Base-by-base conservation (phyloP, 2,329 filamentous ascomycete genomes). In the Aspergillus transmontanensis region DNA sequence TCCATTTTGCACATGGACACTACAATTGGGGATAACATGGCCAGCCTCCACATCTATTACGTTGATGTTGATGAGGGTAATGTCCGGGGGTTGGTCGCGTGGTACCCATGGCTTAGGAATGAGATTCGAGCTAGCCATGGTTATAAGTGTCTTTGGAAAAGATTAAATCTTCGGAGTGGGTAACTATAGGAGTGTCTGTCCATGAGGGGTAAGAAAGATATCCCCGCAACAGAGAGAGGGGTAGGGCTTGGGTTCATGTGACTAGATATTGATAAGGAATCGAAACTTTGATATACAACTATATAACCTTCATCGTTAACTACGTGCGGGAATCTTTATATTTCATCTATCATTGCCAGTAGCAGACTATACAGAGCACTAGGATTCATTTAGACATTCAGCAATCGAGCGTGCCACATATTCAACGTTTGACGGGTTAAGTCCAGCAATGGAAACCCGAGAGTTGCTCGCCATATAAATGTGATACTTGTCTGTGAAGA, bases 371-470 rank as follows among this genome's bases (percentile, higher is more conserved):
- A n/a, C 39, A 54, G 39, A 41, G 39, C 19, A 23, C 28, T 23
- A 36, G 7, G 61, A 55, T 48, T 57, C 64, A 59, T 65, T 60
- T 57, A 68, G 39, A 28, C 61, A 61, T 30, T 71, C 65, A 1
- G 67, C 61, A 57, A 74, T 73, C 2, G 71, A 71, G 19, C 53
- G 50, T 26, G 68, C 72, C n/a, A 74, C 71, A 48, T 74, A 74
- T 32, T 70, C 67, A 28, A 74, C 70, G 90, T 73, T 73, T 2
- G 51, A 61, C n/a, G 64, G 50, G 78, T 97, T 97, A 69, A 97
- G 81, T 6, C 94, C 94, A 7, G 94, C 94, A 91, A 97, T 97
- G 76, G 91, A 95, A 76, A 97, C 96, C 34, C 94, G 89, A 23
- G 94, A 94, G 74, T 97, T 97, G 85, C 95, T 96, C 6, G 75